Base-by-base conservation (phyloP, 257 asterid genomes). In the Sherardia arvensis region DNA sequence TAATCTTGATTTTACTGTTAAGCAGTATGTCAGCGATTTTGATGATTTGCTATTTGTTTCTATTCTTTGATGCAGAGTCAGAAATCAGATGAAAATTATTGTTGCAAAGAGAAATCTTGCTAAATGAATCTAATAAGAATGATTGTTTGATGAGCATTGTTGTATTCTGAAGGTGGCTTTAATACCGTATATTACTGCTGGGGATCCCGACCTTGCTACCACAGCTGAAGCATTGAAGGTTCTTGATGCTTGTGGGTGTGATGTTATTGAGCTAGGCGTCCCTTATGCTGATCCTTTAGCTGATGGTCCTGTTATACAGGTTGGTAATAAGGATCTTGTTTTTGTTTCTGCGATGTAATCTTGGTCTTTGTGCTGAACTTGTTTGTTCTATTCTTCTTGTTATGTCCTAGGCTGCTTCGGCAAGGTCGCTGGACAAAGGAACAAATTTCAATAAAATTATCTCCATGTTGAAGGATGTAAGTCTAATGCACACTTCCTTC, bases 221-320 rank as follows among this genome's bases (percentile, higher is more conserved):
- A 90, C 97, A 21, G 92, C 95, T 6, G 82, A 85, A 75, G 97
- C 88, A 10, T 77, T 90, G 70, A 87, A 87, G 80, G 61, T 90
- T 68, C 88, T 90, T 7, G 95, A 87, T 72, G 80, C 76, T n/a
- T 90, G 97, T 40, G 97, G 97, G 62, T 82, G 88, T 21, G 92
- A 90, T 71, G 82, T 90, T 66, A 90, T 90, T 63, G 97, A 90
- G 73, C 72, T 90, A 28, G 97, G 97, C 27, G 81, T 90, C 58
- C 97, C 97, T 73, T 90, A 90, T 73, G 87, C 97, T 28, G 97
- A 90, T 73, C 97, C 97, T n/a, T 75, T 90, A 72, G 97, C 97
- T 63, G 97, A 90, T 76, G 97, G 97, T 58, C 95, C 97, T 43
- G 95, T 90, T 69, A 90, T 90, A 73, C 97, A 90, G 94, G 97